These are phyloP conservation scores for Penicillium expansum DNA, from an alignment of 2,329 filamentous ascomycete genomes.

Conservation along the genomic window DNA sequence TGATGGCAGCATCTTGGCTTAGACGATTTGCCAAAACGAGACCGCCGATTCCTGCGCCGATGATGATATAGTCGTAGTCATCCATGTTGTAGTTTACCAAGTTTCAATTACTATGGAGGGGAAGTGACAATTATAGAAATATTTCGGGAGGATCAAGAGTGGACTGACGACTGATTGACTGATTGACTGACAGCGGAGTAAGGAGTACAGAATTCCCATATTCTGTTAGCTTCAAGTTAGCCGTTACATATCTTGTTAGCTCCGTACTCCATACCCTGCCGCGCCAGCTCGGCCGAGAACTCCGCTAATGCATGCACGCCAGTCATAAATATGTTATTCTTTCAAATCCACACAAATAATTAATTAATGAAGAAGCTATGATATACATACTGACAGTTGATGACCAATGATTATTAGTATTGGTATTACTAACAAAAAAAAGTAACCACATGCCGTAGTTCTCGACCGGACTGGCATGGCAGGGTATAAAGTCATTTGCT, in stretches of 20 bases:
- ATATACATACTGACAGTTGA: too few relatives aligned
- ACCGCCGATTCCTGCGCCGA: slow-evolving; percentile 35
- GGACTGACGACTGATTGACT: not conserved
- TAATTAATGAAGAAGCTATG: too few relatives aligned
- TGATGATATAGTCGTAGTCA: slow-evolving; percentile 31
- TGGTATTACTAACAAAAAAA: too few relatives aligned
- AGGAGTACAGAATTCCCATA: not conserved
- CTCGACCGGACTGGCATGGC: too few relatives aligned
- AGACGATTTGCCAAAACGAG: slow-evolving; percentile 34
- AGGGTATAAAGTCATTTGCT: too few relatives aligned
- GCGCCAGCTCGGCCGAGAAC: too few relatives aligned
- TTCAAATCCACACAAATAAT: too few relatives aligned
- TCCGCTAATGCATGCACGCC: too few relatives aligned
- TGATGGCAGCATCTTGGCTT: slow-evolving; percentile 25
- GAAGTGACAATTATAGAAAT: not conserved
- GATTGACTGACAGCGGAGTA: not conserved
- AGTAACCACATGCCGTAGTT: too few relatives aligned
- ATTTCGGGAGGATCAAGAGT: not conserved
- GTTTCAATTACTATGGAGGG: not conserved
- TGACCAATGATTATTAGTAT: too few relatives aligned
- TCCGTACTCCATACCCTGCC: not conserved
- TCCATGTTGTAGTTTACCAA: not conserved
- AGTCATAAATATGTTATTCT: too few relatives aligned
- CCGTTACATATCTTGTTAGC: not conserved
- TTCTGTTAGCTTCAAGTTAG: not conserved